phyloP scores from a whole-genome alignment of 179 eudicot genomes.

The Beta macrorhiza region DNA sequence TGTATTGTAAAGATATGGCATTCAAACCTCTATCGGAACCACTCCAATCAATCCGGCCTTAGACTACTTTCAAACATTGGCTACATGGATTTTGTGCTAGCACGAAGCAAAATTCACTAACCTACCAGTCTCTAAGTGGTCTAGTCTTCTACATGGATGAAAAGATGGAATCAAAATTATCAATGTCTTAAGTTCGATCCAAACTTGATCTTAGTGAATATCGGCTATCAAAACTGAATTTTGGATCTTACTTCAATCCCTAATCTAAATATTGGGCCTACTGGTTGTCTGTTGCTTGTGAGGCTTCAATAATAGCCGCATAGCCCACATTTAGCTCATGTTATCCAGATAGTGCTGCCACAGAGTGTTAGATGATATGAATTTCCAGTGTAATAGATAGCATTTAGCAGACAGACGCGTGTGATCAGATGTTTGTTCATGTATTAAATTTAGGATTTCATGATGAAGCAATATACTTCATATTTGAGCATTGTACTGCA shows the following conservation, averaged over 20 bases:
- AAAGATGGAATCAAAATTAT: background rate
- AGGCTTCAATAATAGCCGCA: too few species aligned
- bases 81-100: background rate
- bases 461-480: background rate
- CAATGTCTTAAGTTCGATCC: background rate
- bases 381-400: background rate
- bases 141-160: background rate
- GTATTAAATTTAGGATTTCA: background rate
- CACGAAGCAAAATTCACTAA: background rate
- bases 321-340: background rate
- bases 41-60: background rate
- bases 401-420: background rate
- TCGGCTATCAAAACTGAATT: background rate
- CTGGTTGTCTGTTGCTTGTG: background rate
- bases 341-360: background rate
- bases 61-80: background rate
- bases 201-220: background rate
- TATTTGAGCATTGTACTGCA: background rate
- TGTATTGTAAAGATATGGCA: background rate
- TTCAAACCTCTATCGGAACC: background rate
- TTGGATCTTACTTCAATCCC: background rate
- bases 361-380: background rate
- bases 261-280: background rate
- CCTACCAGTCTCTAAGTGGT: background rate
- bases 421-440: background rate